Evolutionary conservation across 2,329 filamentous ascomycete genomes (phyloP).

Genomic region (Scopulariopsis brevicaulis): DNA sequence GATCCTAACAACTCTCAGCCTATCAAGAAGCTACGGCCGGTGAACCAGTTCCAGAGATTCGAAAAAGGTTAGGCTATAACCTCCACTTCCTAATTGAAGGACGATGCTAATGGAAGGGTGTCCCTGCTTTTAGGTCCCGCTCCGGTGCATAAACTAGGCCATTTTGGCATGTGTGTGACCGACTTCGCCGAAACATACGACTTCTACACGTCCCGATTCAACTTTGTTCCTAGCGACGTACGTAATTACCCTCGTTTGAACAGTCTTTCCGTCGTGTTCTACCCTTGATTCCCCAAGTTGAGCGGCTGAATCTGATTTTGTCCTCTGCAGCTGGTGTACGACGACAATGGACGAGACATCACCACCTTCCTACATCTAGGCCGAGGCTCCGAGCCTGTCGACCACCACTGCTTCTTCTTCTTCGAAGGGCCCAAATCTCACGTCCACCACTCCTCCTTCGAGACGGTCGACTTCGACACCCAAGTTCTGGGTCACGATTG

Average conservation of each 20-base stretch:
- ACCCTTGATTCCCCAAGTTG: slow-evolving; percentile 11
- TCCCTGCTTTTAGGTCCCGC: slow-evolving; percentile 21
- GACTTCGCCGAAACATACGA: slow-evolving; percentile 9
- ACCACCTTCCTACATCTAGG: slow-evolving; percentile 42
- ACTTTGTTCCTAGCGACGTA: slow-evolving; percentile 7
- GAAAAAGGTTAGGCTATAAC: background rate
- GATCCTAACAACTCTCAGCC: background rate
- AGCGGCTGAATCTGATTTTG: slow-evolving; percentile 26
- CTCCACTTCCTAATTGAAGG: slow-evolving; percentile 13
- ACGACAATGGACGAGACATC: slow-evolving; percentile 6
- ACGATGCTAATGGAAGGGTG: slow-evolving; percentile 30
- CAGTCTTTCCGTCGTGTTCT: background rate
- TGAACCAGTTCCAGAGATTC: background rate
- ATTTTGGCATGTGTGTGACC: slow-evolving; percentile 17
- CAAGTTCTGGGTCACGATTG: slow-evolving; percentile 51
- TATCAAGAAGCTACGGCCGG: background rate
- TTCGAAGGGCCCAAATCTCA: background rate
- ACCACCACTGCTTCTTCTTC: slow-evolving; percentile 31
- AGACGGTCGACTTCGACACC: slow-evolving; percentile 50
- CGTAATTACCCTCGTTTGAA: background rate
- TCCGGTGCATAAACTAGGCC: slow-evolving; percentile 24
- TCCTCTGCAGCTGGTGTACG: slow-evolving; percentile 18
- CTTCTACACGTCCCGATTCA: slow-evolving; percentile 14
- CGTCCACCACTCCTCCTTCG: slow-evolving; percentile 16
- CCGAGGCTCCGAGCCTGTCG: slow-evolving; percentile 31